Base-by-base conservation (phyloP, 257 asterid species). In the Petunia axillaris region DNA sequence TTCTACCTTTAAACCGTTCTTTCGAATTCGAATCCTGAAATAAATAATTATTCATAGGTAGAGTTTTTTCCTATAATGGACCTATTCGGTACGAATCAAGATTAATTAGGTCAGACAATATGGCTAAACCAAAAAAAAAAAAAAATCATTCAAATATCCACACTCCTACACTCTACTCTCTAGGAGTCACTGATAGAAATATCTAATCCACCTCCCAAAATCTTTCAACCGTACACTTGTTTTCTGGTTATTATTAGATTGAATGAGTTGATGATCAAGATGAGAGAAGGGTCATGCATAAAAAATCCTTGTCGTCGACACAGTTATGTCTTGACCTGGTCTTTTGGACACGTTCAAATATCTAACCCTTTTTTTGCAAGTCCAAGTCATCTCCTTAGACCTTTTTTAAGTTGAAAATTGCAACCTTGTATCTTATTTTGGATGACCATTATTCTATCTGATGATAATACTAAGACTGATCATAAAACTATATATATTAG, bases 291-390 rank as follows among this genome's bases (percentile, higher is more conserved):
- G 55, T 52, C 55, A 9, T 52, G 1, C 55, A 52, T 52, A 3
- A 52, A 52, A 52, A 8, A 9, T 71, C 57, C 25, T 10, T 48
- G 59, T 48, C 58, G 10, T 10, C 46, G 77, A 6, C 77, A 71
- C 60, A 25, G 4, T 25, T 25, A 25, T 9, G 77, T 71, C 2
- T 71, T 48, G 77, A 71, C 60, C 43, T 5, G 25, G 60, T 71
- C 77, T 25, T 71, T 35, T 71, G 14, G 77, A 71, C 77, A 10
- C 46, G 43, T 48, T 71, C 77, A 48, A 71, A 46, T 71, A 46
- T 71, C 77, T 2, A 48, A 25, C 0, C 57, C 11, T 25, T 11
- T 71, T 25, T 70, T 70, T 25, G 25, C 60, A 46, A 48, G 77
- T 71, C 60, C 60, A 71, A 71, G 60, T 71, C 60, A 71, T 71